These are phyloP conservation scores for Pyrenochaeta sp. DNA, from an alignment of 2,329 filamentous ascomycete species.

Conservation along the genomic window DNA sequence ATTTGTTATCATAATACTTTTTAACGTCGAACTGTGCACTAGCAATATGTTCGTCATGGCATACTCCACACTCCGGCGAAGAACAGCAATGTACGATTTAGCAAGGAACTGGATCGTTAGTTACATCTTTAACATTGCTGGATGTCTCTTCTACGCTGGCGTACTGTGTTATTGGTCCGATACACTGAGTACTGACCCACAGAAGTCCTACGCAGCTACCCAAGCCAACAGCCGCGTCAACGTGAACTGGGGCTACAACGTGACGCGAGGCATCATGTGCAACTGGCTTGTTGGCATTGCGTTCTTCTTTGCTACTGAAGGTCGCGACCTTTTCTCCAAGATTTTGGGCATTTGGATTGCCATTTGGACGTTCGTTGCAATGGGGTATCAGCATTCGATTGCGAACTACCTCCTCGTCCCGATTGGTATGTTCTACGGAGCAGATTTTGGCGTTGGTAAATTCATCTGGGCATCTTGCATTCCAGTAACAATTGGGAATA, in stretches of 20 bases:
- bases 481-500: conserved; percentile 11
- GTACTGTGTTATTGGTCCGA: conserved; percentile 21
- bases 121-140: conserved; percentile 17
- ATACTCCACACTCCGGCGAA: conserved; percentile 12
- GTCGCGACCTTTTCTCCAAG: conserved; percentile 9
- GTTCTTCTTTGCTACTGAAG: conserved; percentile 12
- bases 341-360: conserved; percentile 14
- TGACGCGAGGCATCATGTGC: conserved; percentile 14
- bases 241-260: conserved; percentile 15
- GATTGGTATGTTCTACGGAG: conserved; percentile 15
- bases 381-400: conserved; percentile 16
- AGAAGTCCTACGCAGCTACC: conserved; percentile 10
- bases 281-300: conserved; percentile 14
- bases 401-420: conserved; percentile 14
- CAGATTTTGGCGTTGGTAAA: conserved; percentile 9
- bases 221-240: conserved; percentile 13
- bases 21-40: conserved; percentile 23
- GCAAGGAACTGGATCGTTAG: conserved; percentile 16
- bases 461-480: conserved; percentile 18
- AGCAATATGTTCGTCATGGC: conserved; percentile 28
- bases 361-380: conserved; percentile 10
- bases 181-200: conserved; percentile 16
- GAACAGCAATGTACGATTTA: conserved; percentile 14
- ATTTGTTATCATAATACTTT: conserved; percentile 22
- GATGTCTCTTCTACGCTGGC: conserved; percentile 21